Percentiles rank a stretch among this genome's conserved stretches.
These are phyloP conservation scores for Bacidia gigantensis DNA, from an alignment of 495 filamentous ascomycete species.

Conservation along the genomic window DNA sequence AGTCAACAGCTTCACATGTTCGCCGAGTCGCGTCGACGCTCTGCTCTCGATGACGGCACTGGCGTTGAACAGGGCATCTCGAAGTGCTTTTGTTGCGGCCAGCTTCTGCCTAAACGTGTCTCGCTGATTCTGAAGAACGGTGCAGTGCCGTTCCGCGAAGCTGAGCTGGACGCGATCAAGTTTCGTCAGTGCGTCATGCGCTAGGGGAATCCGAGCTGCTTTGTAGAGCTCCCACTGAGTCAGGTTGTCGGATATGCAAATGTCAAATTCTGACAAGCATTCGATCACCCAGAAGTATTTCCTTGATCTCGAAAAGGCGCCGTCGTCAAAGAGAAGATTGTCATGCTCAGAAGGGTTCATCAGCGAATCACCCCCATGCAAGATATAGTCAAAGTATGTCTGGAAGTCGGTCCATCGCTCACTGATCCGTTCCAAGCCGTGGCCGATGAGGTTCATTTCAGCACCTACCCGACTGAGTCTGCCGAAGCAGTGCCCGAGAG, in stretches of 20 bases:
- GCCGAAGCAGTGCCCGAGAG: constrained; percentile 13
- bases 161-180: constrained; percentile 11
- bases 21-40: constrained; percentile 22
- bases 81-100: constrained; percentile 17
- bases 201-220: constrained; percentile 7
- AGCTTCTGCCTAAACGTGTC: constrained; percentile 21
- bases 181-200: constrained; percentile 1
- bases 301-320: constrained; percentile 20
- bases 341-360: constrained; percentile 22
- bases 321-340: constrained; percentile 22
- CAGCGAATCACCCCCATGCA: constrained; percentile 17
- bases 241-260: constrained; percentile 20
- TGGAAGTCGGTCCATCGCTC: constrained; percentile 20
- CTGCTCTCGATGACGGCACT: constrained; percentile 24
- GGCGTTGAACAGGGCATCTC: constrained; percentile 21
- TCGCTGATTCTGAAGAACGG: constrained; percentile 16
- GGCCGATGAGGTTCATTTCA: constrained; percentile 17
- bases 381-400: constrained; percentile 20
- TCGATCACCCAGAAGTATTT: constrained; percentile 25
- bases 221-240: constrained; percentile 19
- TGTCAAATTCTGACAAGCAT: constrained; percentile 19
- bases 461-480: constrained; percentile 14
- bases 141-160: constrained; percentile 16
- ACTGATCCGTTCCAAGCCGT: constrained; percentile 18
- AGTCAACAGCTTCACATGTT: constrained; percentile 36